Evolutionary conservation across 345 rosid genomes (phyloP), one percentile per base, ranked within the genome.

Genomic region (Eucalyptus virginea): DNA sequence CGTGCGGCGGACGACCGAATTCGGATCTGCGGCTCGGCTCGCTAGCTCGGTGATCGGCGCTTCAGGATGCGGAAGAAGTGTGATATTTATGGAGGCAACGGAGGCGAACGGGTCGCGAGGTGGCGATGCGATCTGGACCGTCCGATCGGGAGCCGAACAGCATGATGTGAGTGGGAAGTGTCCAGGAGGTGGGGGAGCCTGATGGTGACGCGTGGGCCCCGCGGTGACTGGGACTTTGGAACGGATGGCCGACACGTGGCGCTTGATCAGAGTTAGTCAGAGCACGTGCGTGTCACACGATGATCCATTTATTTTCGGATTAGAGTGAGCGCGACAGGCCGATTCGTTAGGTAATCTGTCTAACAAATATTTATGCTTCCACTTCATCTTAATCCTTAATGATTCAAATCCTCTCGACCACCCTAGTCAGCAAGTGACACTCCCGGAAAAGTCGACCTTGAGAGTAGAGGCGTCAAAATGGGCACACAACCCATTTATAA

Each of bases 1-100:
- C 44, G 24, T 34, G 23, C 44, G 9, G 7, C 26, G 69, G 16
- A 62, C 69, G 34, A 62, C 69, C 47, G 47, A 11, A 77, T 28
- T 21, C 47, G 30, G 47, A 77, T 40, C 85, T 40, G 47, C 42
- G 1, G 85, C 83, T 77, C 40, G 16, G 83, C 83, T 40, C 83
- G 42, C 83, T 34, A 6, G 69, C 69, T 77, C 30, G 30, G 47
- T 11, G 85, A 40, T 77, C 85, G 30, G 2, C 30, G 40, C 47
- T 40, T 23, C 85, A 23, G 85, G 1, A 3, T 3, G 16, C 0
- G 24, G 8, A 12, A 7, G 15, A 12, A 23, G 85, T 0, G 47
- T 0, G 16, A 11, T 21, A 77, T 77, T 40, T 77, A 77, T 10
- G 47, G 85, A 77, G 47, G 13, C 47, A 1, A 23, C 13, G 47